Base-by-base conservation (phyloP, 345 rosid genomes). In the Citrus australasica region DNA sequence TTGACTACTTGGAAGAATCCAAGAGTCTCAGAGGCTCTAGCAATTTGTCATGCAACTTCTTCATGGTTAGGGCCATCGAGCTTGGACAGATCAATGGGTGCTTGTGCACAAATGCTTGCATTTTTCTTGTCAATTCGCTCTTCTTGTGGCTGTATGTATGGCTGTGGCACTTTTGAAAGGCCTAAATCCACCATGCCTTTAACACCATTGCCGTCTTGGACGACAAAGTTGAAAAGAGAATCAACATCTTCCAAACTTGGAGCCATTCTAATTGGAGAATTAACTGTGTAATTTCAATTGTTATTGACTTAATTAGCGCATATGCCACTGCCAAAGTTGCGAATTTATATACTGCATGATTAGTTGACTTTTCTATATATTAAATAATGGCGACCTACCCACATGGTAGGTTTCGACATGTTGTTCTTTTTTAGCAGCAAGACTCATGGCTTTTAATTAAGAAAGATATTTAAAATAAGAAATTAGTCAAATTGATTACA, bases 1-100 rank as follows among this genome's bases (percentile, higher is more conserved):
- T 87, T 87, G 74, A 83, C 84, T 48, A 89, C 90, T 83, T 89
- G 88, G 79, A 89, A 87, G 85, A 89, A 89, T 65, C 92, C 92
- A 9, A 87, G 76, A 19, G 88, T 87, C 83, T 85, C 79, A 6
- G 88, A 86, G n/a, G 92, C 92, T 73, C 76, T 70, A 4, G 48
- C 82, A 32, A 87, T 87, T 62, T 86, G 79, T 53, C 80, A 73
- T 17, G 76, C 86, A 59, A 83, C 86, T 14, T 69, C 81, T 35
- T 75, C 82, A 66, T 83, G 88, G 63, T 79, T 40, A 28, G 90
- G 85, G 9, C 90, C 89, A 1, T 79, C 78, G 22, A 89, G 83
- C 65, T 80, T 65, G 0, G 89, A 83, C 69, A 89, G 60, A 73
- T 89, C 92, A 24, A 89, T 87, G 25, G 89, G 85, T 19, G 82